Percentiles rank a stretch among this genome's conserved stretches.
These are phyloP conservation scores for Cladophialophora yegresii DNA, from an alignment of 2,329 filamentous ascomycete genomes.

Conservation along the genomic window DNA sequence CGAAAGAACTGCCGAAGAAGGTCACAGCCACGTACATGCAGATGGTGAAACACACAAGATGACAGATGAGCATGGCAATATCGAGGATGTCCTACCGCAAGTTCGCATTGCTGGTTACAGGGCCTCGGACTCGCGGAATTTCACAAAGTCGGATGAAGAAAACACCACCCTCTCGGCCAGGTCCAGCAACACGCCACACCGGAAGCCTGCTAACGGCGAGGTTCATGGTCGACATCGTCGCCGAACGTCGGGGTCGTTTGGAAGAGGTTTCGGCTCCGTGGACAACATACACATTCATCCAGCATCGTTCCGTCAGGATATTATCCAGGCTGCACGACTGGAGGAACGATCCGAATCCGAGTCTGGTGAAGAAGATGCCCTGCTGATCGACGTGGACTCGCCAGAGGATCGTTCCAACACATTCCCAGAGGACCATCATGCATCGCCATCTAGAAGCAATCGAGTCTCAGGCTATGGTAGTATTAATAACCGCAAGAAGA, in stretches of 20 bases:
- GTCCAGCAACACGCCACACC: conserved; percentile 38
- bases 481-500: conserved; percentile 35
- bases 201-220: conserved; percentile 38
- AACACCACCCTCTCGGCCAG: conserved; percentile 37
- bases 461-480: conserved; percentile 30
- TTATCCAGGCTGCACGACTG: conserved; percentile 77
- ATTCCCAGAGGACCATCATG: conserved; percentile 22
- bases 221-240: conserved; percentile 55
- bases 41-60: conserved; percentile 39
- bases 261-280: conserved; percentile 58
- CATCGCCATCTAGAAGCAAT: conserved; percentile 37
- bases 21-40: conserved; percentile 50
- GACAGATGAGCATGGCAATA: conserved; percentile 61
- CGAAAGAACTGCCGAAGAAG: conserved; percentile 55
- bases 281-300: conserved; percentile 81
- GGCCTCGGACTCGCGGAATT: conserved; percentile 35
- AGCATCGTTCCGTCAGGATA: conserved; percentile 85
- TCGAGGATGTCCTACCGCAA: conserved; percentile 65
- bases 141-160: conserved; percentile 38
- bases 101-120: conserved; percentile 56
- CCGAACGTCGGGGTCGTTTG: conserved; percentile 63
- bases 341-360: conserved; percentile 56
- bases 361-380: conserved; percentile 47
- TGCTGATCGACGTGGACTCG: conserved; percentile 39
- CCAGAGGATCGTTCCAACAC: conserved; percentile 39